Conservation (phyloP, 2,329 filamentous ascomycete genomes). For the Balansia obtecta region DNA sequence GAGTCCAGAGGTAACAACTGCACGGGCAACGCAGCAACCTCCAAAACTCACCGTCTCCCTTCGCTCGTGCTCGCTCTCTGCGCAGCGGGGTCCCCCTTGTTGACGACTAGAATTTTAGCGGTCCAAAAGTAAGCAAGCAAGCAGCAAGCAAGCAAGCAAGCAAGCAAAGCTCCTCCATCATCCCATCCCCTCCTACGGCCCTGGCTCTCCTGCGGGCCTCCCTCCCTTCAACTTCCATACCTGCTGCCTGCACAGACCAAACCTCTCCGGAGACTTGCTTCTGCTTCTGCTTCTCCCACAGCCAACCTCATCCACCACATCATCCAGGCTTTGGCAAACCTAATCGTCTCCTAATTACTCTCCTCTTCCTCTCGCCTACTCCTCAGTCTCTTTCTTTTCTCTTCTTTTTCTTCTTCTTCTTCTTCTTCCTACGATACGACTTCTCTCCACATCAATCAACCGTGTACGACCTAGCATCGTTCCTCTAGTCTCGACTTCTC, state of each 20-base stretch:
- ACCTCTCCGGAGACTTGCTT: neutral
- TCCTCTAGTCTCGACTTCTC: too few relatives aligned
- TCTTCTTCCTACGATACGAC: neutral
- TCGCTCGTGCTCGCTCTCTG: neutral
- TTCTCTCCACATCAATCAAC: neutral
- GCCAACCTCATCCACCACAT: slow-evolving; percentile 5
- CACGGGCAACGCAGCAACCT: neutral
- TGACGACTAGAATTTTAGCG: slow-evolving; percentile 4
- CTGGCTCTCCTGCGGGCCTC: neutral
- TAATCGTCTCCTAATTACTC: slow-evolving; percentile 3
- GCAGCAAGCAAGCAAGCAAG: too few relatives aligned
- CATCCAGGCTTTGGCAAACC: slow-evolving; percentile 1
- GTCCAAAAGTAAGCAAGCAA: slow-evolving; percentile 3
- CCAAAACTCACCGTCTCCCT: slow-evolving; percentile 1
- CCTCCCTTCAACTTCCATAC: slow-evolving; percentile 3
- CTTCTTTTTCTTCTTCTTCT: neutral
- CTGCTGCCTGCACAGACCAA: neutral
- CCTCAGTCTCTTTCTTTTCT: neutral
- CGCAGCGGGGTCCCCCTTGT: slow-evolving; percentile 5
- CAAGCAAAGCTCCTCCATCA: too few relatives aligned
- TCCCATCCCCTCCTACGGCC: slow-evolving; percentile 1
- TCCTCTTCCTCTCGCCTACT: neutral
- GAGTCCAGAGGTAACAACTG: neutral
- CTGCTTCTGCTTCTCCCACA: neutral
- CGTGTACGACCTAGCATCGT: neutral